A percentile compares a stretch with the other conserved stretches of the same genome.
phyloP scores from a whole-genome alignment of 176 grass and related monocot genomes.

The Oryza punctata region DNA sequence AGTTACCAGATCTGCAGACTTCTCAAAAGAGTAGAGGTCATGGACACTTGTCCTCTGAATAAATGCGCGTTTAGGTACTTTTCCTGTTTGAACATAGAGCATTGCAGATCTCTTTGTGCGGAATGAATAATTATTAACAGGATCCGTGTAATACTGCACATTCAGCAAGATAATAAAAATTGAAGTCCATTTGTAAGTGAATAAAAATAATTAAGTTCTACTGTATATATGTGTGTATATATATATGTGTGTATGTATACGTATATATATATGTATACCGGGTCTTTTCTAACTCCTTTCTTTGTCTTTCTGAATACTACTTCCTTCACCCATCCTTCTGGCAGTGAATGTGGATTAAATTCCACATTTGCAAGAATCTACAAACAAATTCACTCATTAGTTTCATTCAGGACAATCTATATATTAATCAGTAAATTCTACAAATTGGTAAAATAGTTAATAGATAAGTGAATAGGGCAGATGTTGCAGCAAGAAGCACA shows the following conservation, averaged over 20 bases:
- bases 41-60: constrained; percentile 44
- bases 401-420: background rate
- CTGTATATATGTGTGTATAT: no score
- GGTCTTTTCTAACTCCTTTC: constrained; percentile 39
- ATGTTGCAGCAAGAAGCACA: background rate
- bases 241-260: no score
- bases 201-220: background rate
- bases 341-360: constrained; percentile 37
- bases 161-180: background rate
- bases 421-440: background rate
- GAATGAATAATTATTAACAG: constrained; percentile 39
- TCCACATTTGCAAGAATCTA: constrained; percentile 53
- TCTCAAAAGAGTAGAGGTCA: constrained; percentile 51
- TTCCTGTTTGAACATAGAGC: constrained; percentile 42
- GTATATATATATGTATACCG: constrained; percentile 33
- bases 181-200: background rate
- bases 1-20: constrained; percentile 44
- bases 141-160: constrained; percentile 55
- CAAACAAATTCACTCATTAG: background rate
- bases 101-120: constrained; percentile 40
- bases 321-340: constrained; percentile 51
- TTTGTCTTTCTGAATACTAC: constrained; percentile 39
- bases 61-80: constrained; percentile 29
- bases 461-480: background rate
- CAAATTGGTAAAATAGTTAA: background rate